Evolutionary conservation across 106 monocot genomes (phyloP), one percentile per base, ranked within the genome.

Genomic region (Agapanthus africanus): DNA sequence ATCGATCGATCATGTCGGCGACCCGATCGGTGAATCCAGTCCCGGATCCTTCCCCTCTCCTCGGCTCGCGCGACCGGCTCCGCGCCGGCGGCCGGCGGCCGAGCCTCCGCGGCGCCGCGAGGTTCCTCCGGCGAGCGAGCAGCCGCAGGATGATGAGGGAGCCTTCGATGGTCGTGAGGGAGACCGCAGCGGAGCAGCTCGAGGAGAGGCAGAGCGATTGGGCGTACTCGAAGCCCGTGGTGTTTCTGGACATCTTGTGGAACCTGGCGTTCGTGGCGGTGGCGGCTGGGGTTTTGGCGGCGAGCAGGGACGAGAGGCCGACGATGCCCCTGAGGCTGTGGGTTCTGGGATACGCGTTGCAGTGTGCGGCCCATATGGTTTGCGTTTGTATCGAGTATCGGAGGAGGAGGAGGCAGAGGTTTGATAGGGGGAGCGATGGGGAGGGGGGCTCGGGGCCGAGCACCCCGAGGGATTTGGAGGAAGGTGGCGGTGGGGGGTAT

Each of bases 151-250:
- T 80, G 78, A 72, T 81, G 80, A 41, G 85, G 52, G 85, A 81
- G 52, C 85, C 74, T 71, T 81, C 81, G 57, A 63, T 78, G 75
- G 61, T 75, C 74, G 85, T 81, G 75, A 69, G 85, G 34, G 85
- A 85, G 59, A 40, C 85, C 14, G 81, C 85, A 19, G 79, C 78
- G 27, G 81, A 85, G 75, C 85, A 85, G 56, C 69, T 85, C 13
- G 85, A 85, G 72, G 85, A 85, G 73, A 74, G 81, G 35, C 81
- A 85, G 76, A 74, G 75, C 65, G 85, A 85, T 65, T 85, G 85
- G 85, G 85, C 85, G 8, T 79, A 85, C 64, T 82, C 85, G 42
- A 67, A 68, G 66, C 85, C 85, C 18, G 85, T 85, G 11, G 85
- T 85, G 16, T 63, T 78, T 44, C 76, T 85, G 3, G 85, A 85